These are phyloP conservation scores for Yamadazyma friedrichii DNA, from an alignment of 1,139 yeast genomes.

Conservation along the genomic window DNA sequence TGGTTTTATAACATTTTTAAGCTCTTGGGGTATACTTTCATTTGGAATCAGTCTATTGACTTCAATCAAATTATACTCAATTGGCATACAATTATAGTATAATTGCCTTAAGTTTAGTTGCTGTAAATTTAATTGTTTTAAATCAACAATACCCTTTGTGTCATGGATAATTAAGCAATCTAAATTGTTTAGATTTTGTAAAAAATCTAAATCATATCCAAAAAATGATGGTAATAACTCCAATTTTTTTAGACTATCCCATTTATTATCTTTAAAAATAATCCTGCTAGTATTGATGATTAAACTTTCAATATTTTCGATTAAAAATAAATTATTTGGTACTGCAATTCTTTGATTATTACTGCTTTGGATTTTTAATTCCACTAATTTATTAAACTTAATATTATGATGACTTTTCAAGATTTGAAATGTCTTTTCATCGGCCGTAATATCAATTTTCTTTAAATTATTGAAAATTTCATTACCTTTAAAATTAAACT, in stretches of 20 bases:
- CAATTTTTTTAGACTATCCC: background rate
- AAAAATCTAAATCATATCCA: conserved; percentile 2
- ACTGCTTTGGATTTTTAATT: conserved; percentile 2
- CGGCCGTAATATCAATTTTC: conserved; percentile 1
- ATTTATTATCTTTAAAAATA: background rate
- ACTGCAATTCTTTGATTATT: background rate
- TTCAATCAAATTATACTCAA: background rate
- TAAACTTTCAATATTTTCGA: conserved; percentile 1
- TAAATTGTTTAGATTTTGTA: background rate
- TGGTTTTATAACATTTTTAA: background rate
- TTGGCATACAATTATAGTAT: conserved; percentile 1
- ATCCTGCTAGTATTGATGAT: background rate
- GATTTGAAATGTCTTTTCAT: conserved; percentile 5
- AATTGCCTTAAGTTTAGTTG: background rate
- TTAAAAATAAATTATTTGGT: background rate
- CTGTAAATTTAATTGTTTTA: too few relatives aligned
- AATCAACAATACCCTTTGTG: too few relatives aligned
- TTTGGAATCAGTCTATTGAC: background rate
- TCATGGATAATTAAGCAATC: background rate
- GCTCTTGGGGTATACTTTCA: background rate
- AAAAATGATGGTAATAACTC: conserved; percentile 1
- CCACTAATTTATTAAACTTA: background rate
- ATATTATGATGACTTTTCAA: conserved; percentile 4
- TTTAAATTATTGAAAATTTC: conserved; percentile 2
- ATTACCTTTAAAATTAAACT: conserved; percentile 1